Base-by-base conservation (phyloP, 148 eudicot genomes). In the Camellia lanceoleosa region DNA sequence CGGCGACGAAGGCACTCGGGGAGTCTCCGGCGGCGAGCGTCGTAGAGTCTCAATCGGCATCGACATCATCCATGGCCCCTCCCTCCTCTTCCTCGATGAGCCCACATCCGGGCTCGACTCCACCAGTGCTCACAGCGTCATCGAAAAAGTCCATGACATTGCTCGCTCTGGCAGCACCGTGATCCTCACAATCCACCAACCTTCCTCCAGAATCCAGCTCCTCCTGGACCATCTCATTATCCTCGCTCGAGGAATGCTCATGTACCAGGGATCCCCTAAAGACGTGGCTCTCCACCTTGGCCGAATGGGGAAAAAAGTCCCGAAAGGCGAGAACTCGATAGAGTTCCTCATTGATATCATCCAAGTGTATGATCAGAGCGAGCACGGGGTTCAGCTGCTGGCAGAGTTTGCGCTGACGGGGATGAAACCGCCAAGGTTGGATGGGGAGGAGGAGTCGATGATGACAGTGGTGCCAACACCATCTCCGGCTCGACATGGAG, bases 101-200 rank as follows among this genome's bases (percentile, higher is more conserved):
- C 89, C 90, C 2, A 88, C 88, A 13, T 88, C 90, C 0, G 88
- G 90, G 7, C 75, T 86, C 1, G 90, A 88, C 82, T 88, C 90
- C 56, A 86, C 90, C 46, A 86, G 88, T 44, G 90, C 90, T 19
- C 81, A 82, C 74, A 86, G 81, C 43, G 88, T 88, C 64, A 79
- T 88, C 42, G 86, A 88, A 42, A 84, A 84, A 73, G 86, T 88
- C 16, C 88, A 84, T 11, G 83, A 81, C 10, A 88, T 88, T 2
- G 87, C 88, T 5, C 82, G 89, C 9, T 43, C 85, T 0, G 88
- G 90, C 4, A 86, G 88, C 83, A 86, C 86, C 0, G 88, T 86
- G 46, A 81, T 88, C 67, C 87, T 86, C 63, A 83, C 87, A 3
- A 85, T 88, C 72, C 90, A 88, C 85, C 88, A 88, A 47, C 90